These are phyloP conservation scores for Clavispora fructus DNA, from an alignment of 805 yeast genomes.

Conservation along the genomic window DNA sequence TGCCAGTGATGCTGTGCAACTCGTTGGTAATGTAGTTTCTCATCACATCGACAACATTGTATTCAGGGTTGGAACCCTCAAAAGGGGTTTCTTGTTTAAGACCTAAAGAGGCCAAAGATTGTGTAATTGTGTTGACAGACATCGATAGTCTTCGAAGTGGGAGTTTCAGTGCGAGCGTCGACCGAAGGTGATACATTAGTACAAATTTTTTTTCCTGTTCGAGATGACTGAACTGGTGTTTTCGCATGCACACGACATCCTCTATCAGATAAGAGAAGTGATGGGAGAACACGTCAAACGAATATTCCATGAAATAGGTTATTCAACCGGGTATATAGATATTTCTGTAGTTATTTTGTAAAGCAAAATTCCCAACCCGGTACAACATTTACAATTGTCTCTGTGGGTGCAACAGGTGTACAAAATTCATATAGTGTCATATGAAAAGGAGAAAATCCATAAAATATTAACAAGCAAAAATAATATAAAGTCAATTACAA, in stretches of 20 bases:
- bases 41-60: slow-evolving; percentile 79
- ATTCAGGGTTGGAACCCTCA: slow-evolving; percentile 66
- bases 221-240: slow-evolving; percentile 1
- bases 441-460: no score
- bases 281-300: no score
- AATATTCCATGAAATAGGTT: no score
- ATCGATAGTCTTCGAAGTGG: slow-evolving; percentile 5
- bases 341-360: no score
- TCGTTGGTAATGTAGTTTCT: slow-evolving; percentile 86
- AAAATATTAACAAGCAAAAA: no score
- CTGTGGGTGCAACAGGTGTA: no score
- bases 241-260: not conserved
- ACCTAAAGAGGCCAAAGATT: slow-evolving; percentile 32
- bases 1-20: slow-evolving; percentile 67
- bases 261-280: not conserved
- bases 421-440: no score
- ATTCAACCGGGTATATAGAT: no score
- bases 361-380: no score
- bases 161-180: slow-evolving; percentile 1
- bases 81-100: slow-evolving; percentile 25
- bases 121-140: slow-evolving; percentile 27
- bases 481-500: no score
- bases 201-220: slow-evolving; percentile 1
- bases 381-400: no score
- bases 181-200: not conserved